Conservation (phyloP, 2,329 filamentous ascomycete species). For the Corniculantispora saksenae region DNA sequence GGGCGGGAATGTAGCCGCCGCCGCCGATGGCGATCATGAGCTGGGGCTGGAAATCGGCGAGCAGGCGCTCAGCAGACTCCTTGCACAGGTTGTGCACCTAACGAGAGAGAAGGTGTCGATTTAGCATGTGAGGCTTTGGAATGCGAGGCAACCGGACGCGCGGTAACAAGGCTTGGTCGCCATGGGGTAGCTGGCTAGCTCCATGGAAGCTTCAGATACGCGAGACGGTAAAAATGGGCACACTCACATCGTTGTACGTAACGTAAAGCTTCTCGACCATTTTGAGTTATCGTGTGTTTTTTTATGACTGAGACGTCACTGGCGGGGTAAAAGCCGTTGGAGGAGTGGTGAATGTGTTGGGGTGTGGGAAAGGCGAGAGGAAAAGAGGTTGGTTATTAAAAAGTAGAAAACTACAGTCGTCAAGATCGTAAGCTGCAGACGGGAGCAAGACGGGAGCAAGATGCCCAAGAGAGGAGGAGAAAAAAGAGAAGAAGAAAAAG, state of each 20-base stretch:
- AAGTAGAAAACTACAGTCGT: neutral
- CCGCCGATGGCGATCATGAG: constrained; percentile 99
- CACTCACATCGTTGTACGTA: constrained; percentile 84
- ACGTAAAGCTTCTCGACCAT: constrained; percentile 88
- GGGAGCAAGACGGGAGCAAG: constrained; percentile 10
- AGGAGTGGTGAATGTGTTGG: too few species aligned
- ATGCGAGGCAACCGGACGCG: neutral
- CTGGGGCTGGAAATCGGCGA: constrained; percentile 84
- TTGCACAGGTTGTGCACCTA: constrained; percentile 98
- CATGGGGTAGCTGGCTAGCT: neutral
- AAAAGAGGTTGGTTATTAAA: neutral
- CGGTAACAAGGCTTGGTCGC: neutral
- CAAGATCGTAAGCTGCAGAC: neutral
- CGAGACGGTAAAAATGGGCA: neutral
- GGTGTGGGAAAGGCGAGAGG: neutral
- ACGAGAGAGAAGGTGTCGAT: too few species aligned
- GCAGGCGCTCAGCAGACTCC: constrained; percentile 76
- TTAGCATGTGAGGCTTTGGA: neutral
- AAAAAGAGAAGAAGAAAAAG: constrained; percentile 18
- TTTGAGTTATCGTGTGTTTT: constrained; percentile 37
- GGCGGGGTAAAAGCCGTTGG: constrained; percentile 19
- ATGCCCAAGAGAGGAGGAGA: constrained; percentile 25
- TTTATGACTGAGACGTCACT: constrained; percentile 7
- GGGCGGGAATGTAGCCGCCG: constrained; percentile 93
- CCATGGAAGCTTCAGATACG: neutral